Percentiles rank a stretch among this genome's conserved stretches.
phyloP scores from a whole-genome alignment of 805 yeast species.

The Wickerhamomyces xylosicus region DNA sequence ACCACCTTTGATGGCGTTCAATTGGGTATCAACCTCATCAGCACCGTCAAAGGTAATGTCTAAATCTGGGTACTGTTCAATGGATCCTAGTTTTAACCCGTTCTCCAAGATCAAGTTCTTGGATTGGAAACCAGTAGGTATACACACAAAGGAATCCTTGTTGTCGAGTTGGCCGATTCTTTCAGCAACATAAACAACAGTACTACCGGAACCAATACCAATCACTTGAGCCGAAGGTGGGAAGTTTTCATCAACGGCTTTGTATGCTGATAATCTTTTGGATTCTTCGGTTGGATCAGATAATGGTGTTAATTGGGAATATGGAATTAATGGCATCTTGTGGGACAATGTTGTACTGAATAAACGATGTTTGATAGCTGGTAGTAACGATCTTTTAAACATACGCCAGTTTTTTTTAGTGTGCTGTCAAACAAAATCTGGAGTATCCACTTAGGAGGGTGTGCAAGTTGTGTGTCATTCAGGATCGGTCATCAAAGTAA shows the following conservation, averaged over 20 bases:
- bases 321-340: conserved; percentile 18
- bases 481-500: too few species aligned
- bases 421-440: too few species aligned
- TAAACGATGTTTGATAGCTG: neutral
- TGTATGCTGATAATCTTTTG: conserved; percentile 83
- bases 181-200: conserved; percentile 96
- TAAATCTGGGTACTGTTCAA: conserved; percentile 72
- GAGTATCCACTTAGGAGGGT: too few species aligned
- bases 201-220: conserved; percentile 95
- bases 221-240: conserved; percentile 59
- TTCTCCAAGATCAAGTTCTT: conserved; percentile 76
- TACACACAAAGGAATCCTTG: conserved; percentile 55
- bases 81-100: conserved; percentile 66
- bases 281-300: conserved; percentile 56
- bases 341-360: too few species aligned
- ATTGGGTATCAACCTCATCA: conserved; percentile 78
- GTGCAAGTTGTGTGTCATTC: too few species aligned
- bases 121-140: conserved; percentile 96
- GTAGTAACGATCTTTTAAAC: too few species aligned
- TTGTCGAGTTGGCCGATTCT: conserved; percentile 63
- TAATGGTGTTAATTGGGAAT: conserved; percentile 19
- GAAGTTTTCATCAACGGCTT: conserved; percentile 84
- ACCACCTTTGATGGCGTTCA: conserved; percentile 94
- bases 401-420: too few species aligned
- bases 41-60: conserved; percentile 98